These are phyloP conservation scores for Agaricus bisporus DNA, from an alignment of 768 basidiomycete species.

Conservation along the genomic window DNA sequence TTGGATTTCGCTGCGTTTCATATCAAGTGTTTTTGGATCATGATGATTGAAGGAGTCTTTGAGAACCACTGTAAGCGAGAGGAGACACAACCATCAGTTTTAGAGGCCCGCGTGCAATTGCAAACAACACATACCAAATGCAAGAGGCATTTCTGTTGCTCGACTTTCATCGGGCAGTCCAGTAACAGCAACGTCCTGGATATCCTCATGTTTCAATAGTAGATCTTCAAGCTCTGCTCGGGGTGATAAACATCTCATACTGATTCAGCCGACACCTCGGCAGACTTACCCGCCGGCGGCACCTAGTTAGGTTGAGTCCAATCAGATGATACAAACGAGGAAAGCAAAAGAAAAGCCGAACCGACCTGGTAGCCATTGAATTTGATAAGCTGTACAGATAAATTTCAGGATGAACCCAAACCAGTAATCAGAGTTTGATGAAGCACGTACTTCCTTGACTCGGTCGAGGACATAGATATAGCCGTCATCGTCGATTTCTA, in stretches of 20 bases:
- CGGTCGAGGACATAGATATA: conserved; percentile 4
- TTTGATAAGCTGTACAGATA: background rate
- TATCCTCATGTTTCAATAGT: background rate
- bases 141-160: background rate
- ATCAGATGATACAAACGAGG: background rate
- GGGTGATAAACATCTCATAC: background rate
- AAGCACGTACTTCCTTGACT: background rate
- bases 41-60: background rate
- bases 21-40: background rate
- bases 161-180: background rate
- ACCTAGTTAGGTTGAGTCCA: background rate
- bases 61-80: background rate
- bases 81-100: background rate
- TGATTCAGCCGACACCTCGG: too few relatives aligned
- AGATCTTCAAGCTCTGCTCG: background rate
- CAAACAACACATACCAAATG: background rate
- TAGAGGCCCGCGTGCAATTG: too few relatives aligned
- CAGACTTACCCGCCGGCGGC: background rate
- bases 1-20: background rate
- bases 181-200: background rate
- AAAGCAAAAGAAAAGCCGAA: background rate
- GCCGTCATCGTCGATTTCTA: background rate
- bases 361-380: conserved; percentile 5
- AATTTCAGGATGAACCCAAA: background rate
- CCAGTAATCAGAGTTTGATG: background rate